A percentile compares a stretch with the other conserved stretches of the same genome.
phyloP scores from a whole-genome alignment of 306 rosid genomes.

The barrel medic (Medicago truncatula) region DNA sequence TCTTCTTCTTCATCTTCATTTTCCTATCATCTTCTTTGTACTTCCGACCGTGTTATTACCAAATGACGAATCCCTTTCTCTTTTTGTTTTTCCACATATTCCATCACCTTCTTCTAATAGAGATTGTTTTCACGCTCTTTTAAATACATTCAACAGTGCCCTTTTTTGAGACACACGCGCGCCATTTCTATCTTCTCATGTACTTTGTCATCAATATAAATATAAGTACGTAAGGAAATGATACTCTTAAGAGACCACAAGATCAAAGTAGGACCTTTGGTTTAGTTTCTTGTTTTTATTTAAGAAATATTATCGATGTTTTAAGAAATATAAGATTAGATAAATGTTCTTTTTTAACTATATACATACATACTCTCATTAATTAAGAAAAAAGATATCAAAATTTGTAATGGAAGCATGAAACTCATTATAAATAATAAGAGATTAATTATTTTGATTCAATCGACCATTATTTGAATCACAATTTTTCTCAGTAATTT shows the following conservation, averaged over 20 bases:
- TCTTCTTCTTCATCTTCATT: not conserved
- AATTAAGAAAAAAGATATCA: no score
- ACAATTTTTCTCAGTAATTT: no score
- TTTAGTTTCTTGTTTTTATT: not conserved
- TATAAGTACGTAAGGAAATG: not conserved
- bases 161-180: not conserved
- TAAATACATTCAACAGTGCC: not conserved
- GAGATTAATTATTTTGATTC: no score
- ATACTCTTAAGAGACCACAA: not conserved
- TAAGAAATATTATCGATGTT: no score
- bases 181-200: not conserved
- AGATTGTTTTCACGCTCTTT: not conserved
- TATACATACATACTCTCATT: no score
- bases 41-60: conserved; percentile 58
- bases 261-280: not conserved
- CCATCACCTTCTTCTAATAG: not conserved
- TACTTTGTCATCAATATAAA: no score
- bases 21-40: conserved; percentile 34
- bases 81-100: not conserved
- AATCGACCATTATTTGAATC: no score
- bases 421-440: no score
- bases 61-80: conserved; percentile 51
- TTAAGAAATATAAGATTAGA: no score
- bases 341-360: no score
- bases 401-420: no score